A percentile compares a stretch with the other conserved stretches of the same genome.
These are phyloP conservation scores for Chrysanthemum seticuspe DNA, from an alignment of 129 eudicot species.

Conservation along the genomic window DNA sequence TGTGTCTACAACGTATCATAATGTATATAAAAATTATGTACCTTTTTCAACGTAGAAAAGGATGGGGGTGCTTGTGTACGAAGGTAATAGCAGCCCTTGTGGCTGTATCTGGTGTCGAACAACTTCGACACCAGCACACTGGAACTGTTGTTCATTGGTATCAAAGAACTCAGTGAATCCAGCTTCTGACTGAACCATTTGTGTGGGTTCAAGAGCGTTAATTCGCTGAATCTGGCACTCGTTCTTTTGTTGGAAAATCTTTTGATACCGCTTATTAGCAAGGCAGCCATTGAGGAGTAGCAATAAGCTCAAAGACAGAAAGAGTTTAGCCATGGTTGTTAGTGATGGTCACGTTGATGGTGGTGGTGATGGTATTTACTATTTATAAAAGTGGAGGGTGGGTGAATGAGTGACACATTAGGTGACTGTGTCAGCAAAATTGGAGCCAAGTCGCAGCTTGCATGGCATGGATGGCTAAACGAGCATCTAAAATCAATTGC, in stretches of 20 bases:
- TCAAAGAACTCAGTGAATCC: constrained; percentile 71
- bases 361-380: constrained; percentile 20
- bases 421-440: constrained; percentile 13
- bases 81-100: constrained; percentile 55
- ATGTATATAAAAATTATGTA: background rate
- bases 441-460: constrained; percentile 42
- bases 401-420: constrained; percentile 27
- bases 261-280: constrained; percentile 15
- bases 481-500: too few relatives aligned
- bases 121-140: constrained; percentile 60
- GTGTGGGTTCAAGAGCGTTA: constrained; percentile 48
- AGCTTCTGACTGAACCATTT: constrained; percentile 47
- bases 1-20: background rate
- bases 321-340: constrained; percentile 44
- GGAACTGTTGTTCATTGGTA: constrained; percentile 42
- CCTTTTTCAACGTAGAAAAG: constrained; percentile 56
- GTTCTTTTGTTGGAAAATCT: constrained; percentile 19
- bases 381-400: constrained; percentile 30
- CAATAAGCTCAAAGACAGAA: constrained; percentile 29
- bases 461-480: constrained; percentile 26
- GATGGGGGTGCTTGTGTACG: constrained; percentile 53
- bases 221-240: constrained; percentile 49
- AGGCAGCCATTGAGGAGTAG: constrained; percentile 35
- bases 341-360: constrained; percentile 1
- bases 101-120: constrained; percentile 48